Evolutionary conservation across 768 basidiomycete species (phyloP).

Genomic region (Mycena amicta): DNA sequence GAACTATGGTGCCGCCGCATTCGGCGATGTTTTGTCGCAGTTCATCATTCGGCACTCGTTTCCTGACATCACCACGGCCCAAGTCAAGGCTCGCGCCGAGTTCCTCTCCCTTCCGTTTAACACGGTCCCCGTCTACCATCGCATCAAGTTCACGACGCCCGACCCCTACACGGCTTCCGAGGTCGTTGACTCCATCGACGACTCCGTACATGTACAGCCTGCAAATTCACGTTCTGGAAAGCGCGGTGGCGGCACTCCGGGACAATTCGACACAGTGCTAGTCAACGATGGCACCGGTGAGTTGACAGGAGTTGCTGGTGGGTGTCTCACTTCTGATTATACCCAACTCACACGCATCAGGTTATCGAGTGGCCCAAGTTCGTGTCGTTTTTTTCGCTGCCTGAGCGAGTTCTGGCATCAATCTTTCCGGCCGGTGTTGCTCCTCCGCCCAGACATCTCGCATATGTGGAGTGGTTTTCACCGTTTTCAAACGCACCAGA

Average conservation of each 20-base stretch:
- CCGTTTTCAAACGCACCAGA: conserved; percentile 20
- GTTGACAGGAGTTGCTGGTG: conserved; percentile 23
- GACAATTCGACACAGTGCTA: conserved; percentile 33
- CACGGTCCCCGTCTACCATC: conserved; percentile 36
- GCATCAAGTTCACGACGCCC: conserved; percentile 32
- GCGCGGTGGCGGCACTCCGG: conserved; percentile 21
- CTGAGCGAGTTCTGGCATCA: conserved; percentile 7
- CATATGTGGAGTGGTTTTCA: conserved; percentile 32
- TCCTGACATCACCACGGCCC: conserved; percentile 17
- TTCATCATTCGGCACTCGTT: conserved; percentile 25
- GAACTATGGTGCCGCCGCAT: conserved; percentile 32
- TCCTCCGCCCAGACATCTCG: conserved; percentile 21
- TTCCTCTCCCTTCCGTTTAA: conserved; percentile 26
- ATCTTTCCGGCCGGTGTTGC: conserved; percentile 10
- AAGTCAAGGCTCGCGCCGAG: conserved; percentile 21
- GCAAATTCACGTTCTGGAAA: conserved; percentile 4
- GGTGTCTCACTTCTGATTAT: neutral
- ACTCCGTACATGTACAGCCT: conserved; percentile 35
- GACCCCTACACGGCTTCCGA: conserved; percentile 21
- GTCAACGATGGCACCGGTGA: conserved; percentile 18
- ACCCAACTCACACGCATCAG: too few species aligned
- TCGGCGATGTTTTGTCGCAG: conserved; percentile 28
- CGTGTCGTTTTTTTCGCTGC: conserved; percentile 29
- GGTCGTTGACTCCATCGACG: conserved; percentile 18
- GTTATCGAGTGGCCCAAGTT: conserved; percentile 1